These are phyloP conservation scores for Paecilomyces variotii DNA, from an alignment of 2,329 filamentous ascomycete species.

Conservation along the genomic window DNA sequence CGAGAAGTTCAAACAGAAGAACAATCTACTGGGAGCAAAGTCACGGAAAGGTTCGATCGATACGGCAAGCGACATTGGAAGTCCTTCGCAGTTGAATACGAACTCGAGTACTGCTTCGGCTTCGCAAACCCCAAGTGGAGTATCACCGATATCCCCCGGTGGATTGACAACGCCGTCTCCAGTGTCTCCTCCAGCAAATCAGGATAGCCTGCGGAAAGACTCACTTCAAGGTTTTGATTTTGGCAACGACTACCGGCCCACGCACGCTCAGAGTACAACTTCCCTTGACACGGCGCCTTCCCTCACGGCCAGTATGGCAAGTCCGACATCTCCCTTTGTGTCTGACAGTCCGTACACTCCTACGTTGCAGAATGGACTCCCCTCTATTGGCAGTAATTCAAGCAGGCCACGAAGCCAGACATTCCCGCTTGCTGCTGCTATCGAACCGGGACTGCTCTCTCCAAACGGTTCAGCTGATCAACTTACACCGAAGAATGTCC, in stretches of 20 bases:
- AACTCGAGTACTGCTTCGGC: constrained; percentile 49
- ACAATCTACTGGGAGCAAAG: constrained; percentile 52
- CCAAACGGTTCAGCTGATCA: constrained; percentile 44
- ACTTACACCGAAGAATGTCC: constrained; percentile 46
- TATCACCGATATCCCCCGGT: constrained; percentile 66
- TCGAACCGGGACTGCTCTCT: constrained; percentile 46
- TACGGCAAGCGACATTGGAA: constrained; percentile 60
- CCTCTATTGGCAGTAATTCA: constrained; percentile 46
- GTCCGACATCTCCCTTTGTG: constrained; percentile 69
- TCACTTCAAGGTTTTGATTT: constrained; percentile 55
- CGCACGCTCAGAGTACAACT: constrained; percentile 58
- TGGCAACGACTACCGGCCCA: constrained; percentile 52
- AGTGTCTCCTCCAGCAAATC: constrained; percentile 60
- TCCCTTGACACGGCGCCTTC: constrained; percentile 60
- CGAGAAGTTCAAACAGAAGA: constrained; percentile 91
- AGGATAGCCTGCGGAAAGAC: constrained; percentile 58
- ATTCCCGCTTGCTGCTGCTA: constrained; percentile 56
- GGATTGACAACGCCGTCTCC: constrained; percentile 61
- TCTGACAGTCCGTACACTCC: constrained; percentile 65
- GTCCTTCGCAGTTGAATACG: constrained; percentile 48
- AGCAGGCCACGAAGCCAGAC: constrained; percentile 81
- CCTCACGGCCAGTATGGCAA: constrained; percentile 64
- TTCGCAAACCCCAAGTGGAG: constrained; percentile 55
- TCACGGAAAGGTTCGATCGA: constrained; percentile 45
- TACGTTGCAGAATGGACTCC: constrained; percentile 43